Percentiles rank a stretch among this genome's conserved stretches.
phyloP scores from a whole-genome alignment of 139 green algal species.

The Astrephomene gubernaculifera region DNA sequence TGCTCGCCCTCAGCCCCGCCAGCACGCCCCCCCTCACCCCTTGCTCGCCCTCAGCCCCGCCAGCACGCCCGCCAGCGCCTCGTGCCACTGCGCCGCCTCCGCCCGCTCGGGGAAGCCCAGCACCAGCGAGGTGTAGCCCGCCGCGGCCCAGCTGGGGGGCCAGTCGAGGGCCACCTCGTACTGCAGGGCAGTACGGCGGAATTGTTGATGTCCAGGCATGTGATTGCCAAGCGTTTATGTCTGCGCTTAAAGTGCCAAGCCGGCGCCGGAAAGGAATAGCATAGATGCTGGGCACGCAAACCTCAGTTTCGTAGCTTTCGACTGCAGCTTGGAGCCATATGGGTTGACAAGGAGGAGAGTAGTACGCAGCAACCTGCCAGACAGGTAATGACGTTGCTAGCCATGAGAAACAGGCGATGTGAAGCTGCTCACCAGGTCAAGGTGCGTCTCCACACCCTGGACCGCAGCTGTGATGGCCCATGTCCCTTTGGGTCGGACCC shows the following conservation, averaged over 20 bases:
- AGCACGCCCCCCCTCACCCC: too few relatives aligned
- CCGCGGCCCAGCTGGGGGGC: conserved; percentile 59
- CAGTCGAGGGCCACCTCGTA: conserved; percentile 61
- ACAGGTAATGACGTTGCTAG: too few relatives aligned
- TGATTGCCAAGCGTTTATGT: neutral
- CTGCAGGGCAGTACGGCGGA: conserved; percentile 24
- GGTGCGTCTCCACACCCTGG: neutral
- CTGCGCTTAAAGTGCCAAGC: too few relatives aligned
- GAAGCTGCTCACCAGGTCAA: conserved; percentile 53
- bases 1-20: too few relatives aligned
- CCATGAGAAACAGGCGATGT: neutral
- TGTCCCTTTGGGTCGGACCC: conserved; percentile 23
- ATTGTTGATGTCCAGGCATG: neutral
- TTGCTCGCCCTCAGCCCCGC: neutral
- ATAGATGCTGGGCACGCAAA: too few relatives aligned
- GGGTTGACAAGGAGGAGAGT: too few relatives aligned
- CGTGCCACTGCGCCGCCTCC: conserved; percentile 11
- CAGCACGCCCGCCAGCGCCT: neutral
- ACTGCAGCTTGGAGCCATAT: too few relatives aligned
- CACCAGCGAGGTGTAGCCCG: conserved; percentile 57
- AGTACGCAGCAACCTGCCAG: too few relatives aligned
- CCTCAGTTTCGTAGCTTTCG: too few relatives aligned
- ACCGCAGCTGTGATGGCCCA: conserved; percentile 46
- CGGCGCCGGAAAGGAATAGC: too few relatives aligned
- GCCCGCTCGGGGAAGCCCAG: conserved; percentile 5